These are phyloP conservation scores for Kalaharituber pfeilii DNA, from an alignment of 2,329 filamentous ascomycete species.

Conservation along the genomic window DNA sequence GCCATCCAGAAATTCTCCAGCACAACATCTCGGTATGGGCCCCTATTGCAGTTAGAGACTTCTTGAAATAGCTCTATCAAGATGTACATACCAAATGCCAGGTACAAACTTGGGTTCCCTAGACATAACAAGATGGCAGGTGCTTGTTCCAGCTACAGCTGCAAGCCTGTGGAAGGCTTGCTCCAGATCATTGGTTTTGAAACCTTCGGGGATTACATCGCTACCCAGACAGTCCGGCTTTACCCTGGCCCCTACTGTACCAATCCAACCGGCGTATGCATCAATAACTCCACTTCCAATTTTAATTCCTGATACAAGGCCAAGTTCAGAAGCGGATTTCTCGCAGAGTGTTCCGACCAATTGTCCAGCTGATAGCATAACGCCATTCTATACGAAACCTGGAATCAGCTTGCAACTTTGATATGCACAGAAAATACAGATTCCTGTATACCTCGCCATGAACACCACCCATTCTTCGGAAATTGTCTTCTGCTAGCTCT, in stretches of 20 bases:
- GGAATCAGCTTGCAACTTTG: not conserved
- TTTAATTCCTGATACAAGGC: constrained; percentile 69
- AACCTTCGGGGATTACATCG: constrained; percentile 45
- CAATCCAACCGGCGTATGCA: constrained; percentile 96
- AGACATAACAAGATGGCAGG: constrained; percentile 93
- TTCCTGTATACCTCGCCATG: constrained; percentile 62
- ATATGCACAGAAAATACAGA: not conserved
- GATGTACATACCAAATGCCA: constrained; percentile 56
- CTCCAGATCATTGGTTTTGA: constrained; percentile 65
- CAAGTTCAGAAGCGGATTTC: constrained; percentile 65
- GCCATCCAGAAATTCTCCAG: constrained; percentile 91
- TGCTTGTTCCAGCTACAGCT: constrained; percentile 89
- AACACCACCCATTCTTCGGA: constrained; percentile 84
- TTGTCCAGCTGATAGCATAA: constrained; percentile 81
- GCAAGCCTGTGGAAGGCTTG: constrained; percentile 88
- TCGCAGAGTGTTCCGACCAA: constrained; percentile 71
- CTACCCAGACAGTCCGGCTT: not conserved
- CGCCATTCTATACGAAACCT: constrained; percentile 77
- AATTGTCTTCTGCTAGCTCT: constrained; percentile 70
- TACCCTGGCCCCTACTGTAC: constrained; percentile 94
- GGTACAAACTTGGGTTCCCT: constrained; percentile 81
- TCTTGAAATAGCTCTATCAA: not conserved
- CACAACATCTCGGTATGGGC: constrained; percentile 85
- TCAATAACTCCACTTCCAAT: constrained; percentile 95
- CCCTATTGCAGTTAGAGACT: constrained; percentile 29